A percentile compares a stretch with the other conserved stretches of the same genome.
Conservation (phyloP, 257 asterid genomes). For the Plantago ovata region DNA sequence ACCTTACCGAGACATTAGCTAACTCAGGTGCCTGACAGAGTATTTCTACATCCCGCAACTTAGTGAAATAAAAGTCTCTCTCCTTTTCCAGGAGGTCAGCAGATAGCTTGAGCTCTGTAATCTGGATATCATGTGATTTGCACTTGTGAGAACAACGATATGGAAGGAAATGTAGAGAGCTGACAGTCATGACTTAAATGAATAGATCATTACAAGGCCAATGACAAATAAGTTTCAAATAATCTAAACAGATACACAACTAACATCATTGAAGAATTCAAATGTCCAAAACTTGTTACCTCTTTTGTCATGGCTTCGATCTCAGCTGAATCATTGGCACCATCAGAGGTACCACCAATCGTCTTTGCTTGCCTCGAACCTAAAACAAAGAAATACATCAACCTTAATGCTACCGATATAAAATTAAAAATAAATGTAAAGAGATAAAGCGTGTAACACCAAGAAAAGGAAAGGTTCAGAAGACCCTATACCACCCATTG, state of each 20-base stretch:
- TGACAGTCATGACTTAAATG: too few species aligned
- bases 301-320: slow-evolving; percentile 54
- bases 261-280: too few species aligned
- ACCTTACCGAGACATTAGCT: slow-evolving; percentile 55
- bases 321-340: slow-evolving; percentile 39
- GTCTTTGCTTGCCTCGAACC: slow-evolving; percentile 49
- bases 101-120: slow-evolving; percentile 65
- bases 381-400: slow-evolving; percentile 22
- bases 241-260: too few species aligned
- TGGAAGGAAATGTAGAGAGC: too few species aligned
- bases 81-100: slow-evolving; percentile 82
- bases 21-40: slow-evolving; percentile 70
- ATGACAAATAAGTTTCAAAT: too few species aligned
- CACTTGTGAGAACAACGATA: too few species aligned
- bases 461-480: slow-evolving; percentile 6
- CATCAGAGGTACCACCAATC: slow-evolving; percentile 28
- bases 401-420: slow-evolving; percentile 6
- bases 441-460: slow-evolving; percentile 3
- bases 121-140: slow-evolving; percentile 31
- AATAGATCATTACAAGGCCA: too few species aligned
- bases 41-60: slow-evolving; percentile 75
- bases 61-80: slow-evolving; percentile 87
- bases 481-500: slow-evolving; percentile 35
- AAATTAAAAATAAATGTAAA: neutral
- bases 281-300: slow-evolving; percentile 32